A percentile compares a stretch with the other conserved stretches of the same genome.
These are phyloP conservation scores for Draba incana DNA, from an alignment of 345 rosid genomes.

Conservation along the genomic window DNA sequence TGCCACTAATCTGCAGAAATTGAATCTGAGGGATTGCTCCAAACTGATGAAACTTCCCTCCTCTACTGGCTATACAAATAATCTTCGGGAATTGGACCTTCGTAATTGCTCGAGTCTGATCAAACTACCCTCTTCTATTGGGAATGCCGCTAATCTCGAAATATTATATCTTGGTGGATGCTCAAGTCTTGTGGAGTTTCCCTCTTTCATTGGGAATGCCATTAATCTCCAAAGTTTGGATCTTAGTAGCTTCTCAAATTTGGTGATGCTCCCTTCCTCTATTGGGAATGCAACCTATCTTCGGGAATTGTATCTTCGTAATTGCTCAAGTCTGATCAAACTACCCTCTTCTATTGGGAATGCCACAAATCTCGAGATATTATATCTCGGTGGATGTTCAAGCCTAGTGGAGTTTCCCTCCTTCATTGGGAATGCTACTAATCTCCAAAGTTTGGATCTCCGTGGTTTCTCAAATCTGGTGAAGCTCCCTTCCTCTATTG, in stretches of 20 bases:
- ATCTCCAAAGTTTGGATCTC: not conserved
- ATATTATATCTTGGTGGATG: not conserved
- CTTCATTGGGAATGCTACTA: not conserved
- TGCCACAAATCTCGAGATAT: not conserved
- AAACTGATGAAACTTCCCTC: not conserved
- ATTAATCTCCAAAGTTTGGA: not conserved
- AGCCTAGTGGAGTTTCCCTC: not conserved
- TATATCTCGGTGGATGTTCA: not conserved
- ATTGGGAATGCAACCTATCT: not conserved
- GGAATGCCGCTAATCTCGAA: not conserved
- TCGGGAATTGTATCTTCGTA: not conserved
- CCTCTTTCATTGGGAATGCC: not conserved
- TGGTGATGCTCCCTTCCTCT: not conserved
- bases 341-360: not conserved
- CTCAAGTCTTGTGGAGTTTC: not conserved
- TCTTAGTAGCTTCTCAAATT: not conserved
- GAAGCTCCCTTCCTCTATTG: not conserved
- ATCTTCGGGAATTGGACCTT: not conserved
- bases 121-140: not conserved
- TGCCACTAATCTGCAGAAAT: not conserved
- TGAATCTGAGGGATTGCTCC: not conserved
- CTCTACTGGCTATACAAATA: not conserved
- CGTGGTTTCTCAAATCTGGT: not conserved
- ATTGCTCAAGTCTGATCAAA: not conserved
- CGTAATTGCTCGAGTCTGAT: not conserved